Conservation (phyloP, 2,329 filamentous ascomycete genomes). For the Ceratocystis harringtonii region DNA sequence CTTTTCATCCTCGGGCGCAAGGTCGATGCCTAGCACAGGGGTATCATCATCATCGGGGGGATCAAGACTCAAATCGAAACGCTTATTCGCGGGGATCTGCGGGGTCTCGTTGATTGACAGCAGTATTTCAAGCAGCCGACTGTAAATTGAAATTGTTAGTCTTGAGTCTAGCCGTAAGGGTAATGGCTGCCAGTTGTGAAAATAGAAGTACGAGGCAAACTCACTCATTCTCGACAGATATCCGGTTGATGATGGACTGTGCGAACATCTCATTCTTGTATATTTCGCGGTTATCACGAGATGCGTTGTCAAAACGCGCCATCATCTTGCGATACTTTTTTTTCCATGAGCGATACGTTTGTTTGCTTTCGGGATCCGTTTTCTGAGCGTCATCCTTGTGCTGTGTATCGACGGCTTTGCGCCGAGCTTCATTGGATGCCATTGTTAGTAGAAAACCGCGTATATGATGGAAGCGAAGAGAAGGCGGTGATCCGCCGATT, state of each 20-base stretch:
- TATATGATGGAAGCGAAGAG: not conserved
- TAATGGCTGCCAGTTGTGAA: not conserved
- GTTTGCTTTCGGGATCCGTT: conserved; percentile 34
- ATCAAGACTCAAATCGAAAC: conserved; percentile 52
- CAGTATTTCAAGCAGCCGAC: conserved; percentile 75
- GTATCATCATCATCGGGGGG: conserved; percentile 30
- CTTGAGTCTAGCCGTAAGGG: not conserved
- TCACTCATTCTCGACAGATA: conserved; percentile 88
- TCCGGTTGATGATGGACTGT: conserved; percentile 61
- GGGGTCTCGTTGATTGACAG: conserved; percentile 76
- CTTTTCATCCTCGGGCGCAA: conserved; percentile 27
- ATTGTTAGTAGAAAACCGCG: not conserved
- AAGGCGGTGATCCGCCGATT: not conserved
- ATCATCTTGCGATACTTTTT: conserved; percentile 95
- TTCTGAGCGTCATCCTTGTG: conserved; percentile 22
- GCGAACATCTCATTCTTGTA: conserved; percentile 72
- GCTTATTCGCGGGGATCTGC: conserved; percentile 59
- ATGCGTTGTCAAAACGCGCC: conserved; percentile 59
- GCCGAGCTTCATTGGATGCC: conserved; percentile 14
- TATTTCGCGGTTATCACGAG: conserved; percentile 66
- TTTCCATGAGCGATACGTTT: conserved; percentile 55
- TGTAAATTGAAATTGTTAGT: conserved; percentile 27
- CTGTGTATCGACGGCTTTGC: conserved; percentile 13
- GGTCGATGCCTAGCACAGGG: conserved; percentile 24
- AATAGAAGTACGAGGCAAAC: conserved; percentile 23